phyloP scores from a whole-genome alignment of 2,329 filamentous ascomycete genomes.

The Pleomassaria siparia region DNA sequence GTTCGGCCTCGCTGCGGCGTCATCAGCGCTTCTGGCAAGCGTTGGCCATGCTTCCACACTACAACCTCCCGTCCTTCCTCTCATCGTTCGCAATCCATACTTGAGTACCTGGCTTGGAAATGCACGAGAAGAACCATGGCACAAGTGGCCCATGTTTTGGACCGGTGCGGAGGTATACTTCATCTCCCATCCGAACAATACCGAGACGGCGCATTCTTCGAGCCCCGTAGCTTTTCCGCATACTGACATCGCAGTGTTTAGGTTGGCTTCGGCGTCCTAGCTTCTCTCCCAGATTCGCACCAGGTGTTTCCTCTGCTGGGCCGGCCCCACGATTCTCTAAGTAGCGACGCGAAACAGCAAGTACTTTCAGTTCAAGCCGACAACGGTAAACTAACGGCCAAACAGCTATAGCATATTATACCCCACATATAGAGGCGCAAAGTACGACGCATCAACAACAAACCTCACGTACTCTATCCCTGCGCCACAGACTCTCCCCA shows the following conservation, averaged over 20 bases:
- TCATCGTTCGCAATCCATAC: constrained; percentile 55
- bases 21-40: constrained; percentile 44
- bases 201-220: neutral
- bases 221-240: too few relatives aligned
- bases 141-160: constrained; percentile 85
- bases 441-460: constrained; percentile 70
- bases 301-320: constrained; percentile 66
- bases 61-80: constrained; percentile 55
- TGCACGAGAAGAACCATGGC: constrained; percentile 75
- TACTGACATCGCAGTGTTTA: constrained; percentile 21
- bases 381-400: neutral
- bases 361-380: neutral
- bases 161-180: constrained; percentile 63
- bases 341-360: constrained; percentile 44
- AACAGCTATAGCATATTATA: constrained; percentile 58
- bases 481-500: constrained; percentile 37
- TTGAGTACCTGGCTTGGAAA: constrained; percentile 59
- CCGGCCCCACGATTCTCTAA: constrained; percentile 65
- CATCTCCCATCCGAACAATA: neutral
- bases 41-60: constrained; percentile 54
- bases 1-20: constrained; percentile 19
- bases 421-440: constrained; percentile 61
- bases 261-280: constrained; percentile 65
- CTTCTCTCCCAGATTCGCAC: constrained; percentile 60
- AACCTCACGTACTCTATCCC: constrained; percentile 67